Percentiles rank a stretch among this genome's conserved stretches.
phyloP scores from a whole-genome alignment of 306 rosid genomes.

The Acacia confusa region DNA sequence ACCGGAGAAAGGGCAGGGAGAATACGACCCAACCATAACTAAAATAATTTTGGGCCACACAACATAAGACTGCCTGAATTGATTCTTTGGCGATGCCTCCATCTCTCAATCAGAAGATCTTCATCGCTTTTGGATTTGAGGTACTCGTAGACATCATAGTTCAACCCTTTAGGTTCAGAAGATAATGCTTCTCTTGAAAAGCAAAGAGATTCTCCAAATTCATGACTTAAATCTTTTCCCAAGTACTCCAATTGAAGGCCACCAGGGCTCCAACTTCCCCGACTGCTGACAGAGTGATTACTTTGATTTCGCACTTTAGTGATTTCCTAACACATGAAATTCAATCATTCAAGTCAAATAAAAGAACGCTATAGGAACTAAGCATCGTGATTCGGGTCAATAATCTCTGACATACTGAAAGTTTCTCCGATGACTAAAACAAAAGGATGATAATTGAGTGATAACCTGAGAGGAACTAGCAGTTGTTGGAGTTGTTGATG shows the following conservation, averaged over 20 bases:
- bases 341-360: background rate
- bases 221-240: constrained; percentile 44
- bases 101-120: constrained; percentile 59
- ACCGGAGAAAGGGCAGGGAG: background rate
- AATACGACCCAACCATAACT: constrained; percentile 20
- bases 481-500: constrained; percentile 50
- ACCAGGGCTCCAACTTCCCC: constrained; percentile 88
- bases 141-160: constrained; percentile 64
- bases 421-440: background rate
- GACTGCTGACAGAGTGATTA: constrained; percentile 65
- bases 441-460: constrained; percentile 1
- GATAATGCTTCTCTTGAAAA: constrained; percentile 31
- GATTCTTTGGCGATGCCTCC: constrained; percentile 61
- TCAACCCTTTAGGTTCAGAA: constrained; percentile 42
- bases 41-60: constrained; percentile 54
- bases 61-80: constrained; percentile 61
- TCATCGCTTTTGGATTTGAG: constrained; percentile 57
- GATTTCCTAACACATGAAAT: constrained; percentile 45
- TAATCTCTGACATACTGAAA: background rate
- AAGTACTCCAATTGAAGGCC: constrained; percentile 42
- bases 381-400: background rate
- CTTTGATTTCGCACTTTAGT: constrained; percentile 38
- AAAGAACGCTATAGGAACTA: background rate
- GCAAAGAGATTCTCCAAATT: constrained; percentile 38
- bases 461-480: constrained; percentile 50